These are phyloP conservation scores for Colletotrichum trifolii DNA, from an alignment of 2,329 filamentous ascomycete genomes.

Conservation along the genomic window DNA sequence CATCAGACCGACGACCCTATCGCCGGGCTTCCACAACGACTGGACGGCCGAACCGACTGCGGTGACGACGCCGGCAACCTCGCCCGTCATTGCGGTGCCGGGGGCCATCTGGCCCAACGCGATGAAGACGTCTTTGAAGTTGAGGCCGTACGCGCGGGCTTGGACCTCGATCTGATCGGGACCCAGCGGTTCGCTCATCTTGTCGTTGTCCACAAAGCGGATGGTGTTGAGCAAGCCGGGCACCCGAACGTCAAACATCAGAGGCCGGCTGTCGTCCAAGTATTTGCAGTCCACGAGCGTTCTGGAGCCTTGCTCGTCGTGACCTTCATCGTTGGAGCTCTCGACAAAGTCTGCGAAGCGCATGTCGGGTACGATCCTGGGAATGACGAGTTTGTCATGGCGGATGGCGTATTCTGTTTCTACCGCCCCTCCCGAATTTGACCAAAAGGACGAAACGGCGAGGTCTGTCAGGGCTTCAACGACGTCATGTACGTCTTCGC, in stretches of 20 bases:
- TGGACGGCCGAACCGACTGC: constrained; percentile 40
- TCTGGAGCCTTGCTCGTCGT: background rate
- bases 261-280: constrained; percentile 11
- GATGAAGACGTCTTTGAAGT: constrained; percentile 42
- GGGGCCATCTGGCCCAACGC: constrained; percentile 40
- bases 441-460: background rate
- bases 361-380: constrained; percentile 6
- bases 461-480: background rate
- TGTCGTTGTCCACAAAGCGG: constrained; percentile 35
- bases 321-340: background rate
- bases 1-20: constrained; percentile 36
- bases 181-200: background rate
- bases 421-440: background rate
- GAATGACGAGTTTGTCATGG: constrained; percentile 14
- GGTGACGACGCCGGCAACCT: constrained; percentile 42
- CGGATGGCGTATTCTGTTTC: constrained; percentile 12
- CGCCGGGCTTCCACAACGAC: constrained; percentile 38
- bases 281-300: constrained; percentile 2
- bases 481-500: background rate
- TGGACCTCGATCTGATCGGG: constrained; percentile 38
- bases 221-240: constrained; percentile 30
- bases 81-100: constrained; percentile 39
- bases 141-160: constrained; percentile 37
- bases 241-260: constrained; percentile 34
- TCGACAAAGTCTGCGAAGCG: constrained; percentile 9